Conservation (phyloP, 192 early-diverging fungal species). For the Podila epigama region DNA sequence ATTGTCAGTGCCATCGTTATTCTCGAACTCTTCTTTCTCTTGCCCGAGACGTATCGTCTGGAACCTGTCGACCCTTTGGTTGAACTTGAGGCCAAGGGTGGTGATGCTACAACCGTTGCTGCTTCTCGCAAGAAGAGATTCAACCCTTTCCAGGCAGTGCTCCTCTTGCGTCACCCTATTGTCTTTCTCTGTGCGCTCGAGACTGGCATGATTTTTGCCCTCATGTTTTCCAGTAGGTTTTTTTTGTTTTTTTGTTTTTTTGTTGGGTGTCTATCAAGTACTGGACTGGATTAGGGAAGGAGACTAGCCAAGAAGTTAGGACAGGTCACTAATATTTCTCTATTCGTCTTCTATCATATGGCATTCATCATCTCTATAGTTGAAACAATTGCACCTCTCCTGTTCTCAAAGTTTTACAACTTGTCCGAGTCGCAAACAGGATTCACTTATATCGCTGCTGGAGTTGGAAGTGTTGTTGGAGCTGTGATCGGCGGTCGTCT, state of each 20-base stretch:
- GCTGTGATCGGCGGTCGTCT: constrained; percentile 47
- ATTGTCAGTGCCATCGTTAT: constrained; percentile 40
- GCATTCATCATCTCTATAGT: constrained; percentile 5
- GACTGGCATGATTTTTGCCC: constrained; percentile 53
- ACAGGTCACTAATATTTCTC: background rate
- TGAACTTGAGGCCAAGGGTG: constrained; percentile 8
- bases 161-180: constrained; percentile 47
- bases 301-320: background rate
- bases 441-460: constrained; percentile 46
- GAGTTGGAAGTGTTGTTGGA: constrained; percentile 53
- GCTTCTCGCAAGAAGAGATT: constrained; percentile 8
- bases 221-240: constrained; percentile 56
- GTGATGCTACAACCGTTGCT: background rate
- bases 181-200: constrained; percentile 46
- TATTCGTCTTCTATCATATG: background rate
- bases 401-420: constrained; percentile 19
- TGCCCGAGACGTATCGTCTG: constrained; percentile 54
- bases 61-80: constrained; percentile 17
- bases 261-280: no score
- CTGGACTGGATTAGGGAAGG: no score
- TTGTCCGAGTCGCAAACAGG: constrained; percentile 28
- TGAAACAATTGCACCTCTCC: constrained; percentile 25
- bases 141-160: constrained; percentile 50
- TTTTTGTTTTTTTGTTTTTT: no score
- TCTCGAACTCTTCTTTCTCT: constrained; percentile 44